Conservation (phyloP, 768 basidiomycete species). For the Leccinum fibrillosum region DNA sequence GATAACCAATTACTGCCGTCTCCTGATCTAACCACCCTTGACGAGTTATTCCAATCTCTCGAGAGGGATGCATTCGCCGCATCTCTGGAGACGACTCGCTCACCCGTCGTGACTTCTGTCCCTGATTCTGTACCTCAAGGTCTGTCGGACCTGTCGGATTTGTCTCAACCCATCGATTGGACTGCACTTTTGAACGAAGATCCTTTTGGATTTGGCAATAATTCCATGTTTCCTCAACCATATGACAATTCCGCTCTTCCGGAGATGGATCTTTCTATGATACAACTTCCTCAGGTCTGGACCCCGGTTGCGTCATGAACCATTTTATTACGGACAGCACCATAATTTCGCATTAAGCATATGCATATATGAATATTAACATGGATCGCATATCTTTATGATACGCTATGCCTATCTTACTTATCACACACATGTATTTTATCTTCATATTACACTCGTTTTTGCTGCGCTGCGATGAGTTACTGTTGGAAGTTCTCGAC, state of each 20-base stretch:
- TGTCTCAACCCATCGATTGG: slow-evolving; percentile 14
- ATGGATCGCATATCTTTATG: neutral
- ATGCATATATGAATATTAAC: neutral
- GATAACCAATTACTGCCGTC: neutral
- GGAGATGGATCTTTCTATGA: slow-evolving; percentile 7
- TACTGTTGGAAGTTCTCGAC: too few relatives aligned
- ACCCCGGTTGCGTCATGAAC: neutral
- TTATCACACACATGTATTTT: neutral
- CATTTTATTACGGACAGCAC: neutral
- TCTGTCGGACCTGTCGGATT: neutral
- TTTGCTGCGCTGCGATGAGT: neutral
- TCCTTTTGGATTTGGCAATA: neutral
- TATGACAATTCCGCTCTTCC: neutral
- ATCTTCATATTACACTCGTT: neutral
- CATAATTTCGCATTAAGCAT: neutral
- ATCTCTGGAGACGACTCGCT: neutral
- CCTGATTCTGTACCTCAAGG: neutral
- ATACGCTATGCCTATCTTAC: neutral
- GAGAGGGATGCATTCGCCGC: neutral
- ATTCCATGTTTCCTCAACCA: neutral
- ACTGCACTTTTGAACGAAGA: slow-evolving; percentile 5
- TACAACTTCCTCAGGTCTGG: slow-evolving; percentile 6
- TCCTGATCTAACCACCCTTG: neutral
- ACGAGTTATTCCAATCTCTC: neutral
- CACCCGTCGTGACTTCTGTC: neutral